phyloP scores from a whole-genome alignment of 805 yeast species.

The Saccharomyces jurei region DNA sequence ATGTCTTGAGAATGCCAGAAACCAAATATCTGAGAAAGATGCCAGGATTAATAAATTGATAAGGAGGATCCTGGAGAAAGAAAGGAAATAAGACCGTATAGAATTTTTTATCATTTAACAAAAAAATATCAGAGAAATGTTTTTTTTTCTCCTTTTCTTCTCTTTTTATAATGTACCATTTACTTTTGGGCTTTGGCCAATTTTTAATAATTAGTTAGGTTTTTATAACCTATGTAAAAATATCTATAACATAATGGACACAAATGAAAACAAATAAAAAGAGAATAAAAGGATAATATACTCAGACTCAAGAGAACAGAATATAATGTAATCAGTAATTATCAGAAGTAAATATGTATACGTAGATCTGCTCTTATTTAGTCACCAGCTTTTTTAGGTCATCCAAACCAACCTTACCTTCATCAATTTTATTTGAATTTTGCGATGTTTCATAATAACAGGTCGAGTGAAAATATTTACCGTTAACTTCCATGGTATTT shows the following conservation, averaged over 20 bases:
- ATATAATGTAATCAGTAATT: not conserved
- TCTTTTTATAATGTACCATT: not conserved
- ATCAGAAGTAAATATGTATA: not conserved
- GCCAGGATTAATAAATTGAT: not conserved
- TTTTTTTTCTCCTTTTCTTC: not conserved
- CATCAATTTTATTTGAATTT: slow-evolving; percentile 11
- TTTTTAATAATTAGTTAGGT: not conserved
- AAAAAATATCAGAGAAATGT: not conserved
- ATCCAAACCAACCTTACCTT: slow-evolving; percentile 15
- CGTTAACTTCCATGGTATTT: slow-evolving; percentile 48
- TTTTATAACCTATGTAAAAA: not conserved
- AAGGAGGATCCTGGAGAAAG: not conserved
- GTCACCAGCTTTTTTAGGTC: slow-evolving; percentile 17
- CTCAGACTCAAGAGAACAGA: not conserved
- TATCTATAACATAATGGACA: not conserved
- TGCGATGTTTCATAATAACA: slow-evolving; percentile 55
- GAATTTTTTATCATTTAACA: not conserved
- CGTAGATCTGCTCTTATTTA: not conserved
- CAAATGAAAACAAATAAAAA: not conserved
- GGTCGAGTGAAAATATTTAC: slow-evolving; percentile 53
- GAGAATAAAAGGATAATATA: not conserved
- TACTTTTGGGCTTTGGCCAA: not conserved
- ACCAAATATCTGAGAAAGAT: not conserved
- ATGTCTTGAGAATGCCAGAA: not conserved
- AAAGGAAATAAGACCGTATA: not conserved